These are phyloP conservation scores for Isoetes engelmannii DNA, from an alignment of 83 land plant species.

Conservation along the genomic window DNA sequence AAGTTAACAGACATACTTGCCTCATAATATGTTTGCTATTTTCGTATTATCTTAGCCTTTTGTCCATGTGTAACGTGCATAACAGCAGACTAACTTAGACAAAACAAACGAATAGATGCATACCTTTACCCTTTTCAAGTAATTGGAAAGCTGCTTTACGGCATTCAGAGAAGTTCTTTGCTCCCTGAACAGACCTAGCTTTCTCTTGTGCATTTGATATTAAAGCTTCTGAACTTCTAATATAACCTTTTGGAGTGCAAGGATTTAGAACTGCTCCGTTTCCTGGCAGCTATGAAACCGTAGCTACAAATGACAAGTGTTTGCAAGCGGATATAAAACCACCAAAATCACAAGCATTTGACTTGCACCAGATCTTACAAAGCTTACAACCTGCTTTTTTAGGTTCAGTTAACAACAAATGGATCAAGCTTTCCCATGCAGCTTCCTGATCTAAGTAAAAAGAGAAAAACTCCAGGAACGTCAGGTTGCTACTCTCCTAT, in stretches of 20 bases:
- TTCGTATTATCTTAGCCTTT: too few relatives aligned
- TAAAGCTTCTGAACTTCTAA: conserved; percentile 24
- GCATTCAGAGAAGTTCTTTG: conserved; percentile 84
- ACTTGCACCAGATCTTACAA: not conserved
- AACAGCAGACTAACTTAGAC: not conserved
- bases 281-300: conserved; percentile 9
- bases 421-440: conserved; percentile 40
- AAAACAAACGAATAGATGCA: not conserved
- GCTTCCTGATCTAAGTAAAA: conserved; percentile 44
- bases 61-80: too few relatives aligned
- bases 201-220: conserved; percentile 7
- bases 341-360: not conserved
- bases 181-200: conserved; percentile 36
- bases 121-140: conserved; percentile 76
- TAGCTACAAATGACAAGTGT: not conserved
- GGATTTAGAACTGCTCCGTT: conserved; percentile 51
- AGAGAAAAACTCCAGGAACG: too few relatives aligned
- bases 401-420: conserved; percentile 24
- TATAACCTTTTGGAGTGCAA: conserved; percentile 81
- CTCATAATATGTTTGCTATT: too few relatives aligned
- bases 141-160: conserved; percentile 61
- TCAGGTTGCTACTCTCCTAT: too few relatives aligned
- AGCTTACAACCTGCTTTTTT: conserved; percentile 27
- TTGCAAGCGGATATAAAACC: not conserved
- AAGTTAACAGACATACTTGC: too few relatives aligned